Evolutionary conservation across 148 eudicot genomes (phyloP).

Genomic region (Rhododendron ferrugineum): DNA sequence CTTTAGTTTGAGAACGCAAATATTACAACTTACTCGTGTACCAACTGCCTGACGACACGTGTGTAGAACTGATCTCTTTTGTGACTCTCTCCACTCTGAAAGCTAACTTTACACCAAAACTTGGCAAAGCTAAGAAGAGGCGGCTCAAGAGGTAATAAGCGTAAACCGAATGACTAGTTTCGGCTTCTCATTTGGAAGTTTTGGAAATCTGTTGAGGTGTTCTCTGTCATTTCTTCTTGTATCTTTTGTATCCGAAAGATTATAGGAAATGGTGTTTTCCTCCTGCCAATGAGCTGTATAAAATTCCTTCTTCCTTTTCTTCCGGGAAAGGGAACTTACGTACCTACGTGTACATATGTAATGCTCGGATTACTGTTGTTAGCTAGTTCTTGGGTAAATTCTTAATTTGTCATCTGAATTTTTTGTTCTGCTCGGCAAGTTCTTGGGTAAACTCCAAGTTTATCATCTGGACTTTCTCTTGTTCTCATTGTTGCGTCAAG

Average conservation of each 20-base stretch:
- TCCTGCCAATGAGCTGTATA: slow-evolving; percentile 21
- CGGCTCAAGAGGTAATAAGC: slow-evolving; percentile 14
- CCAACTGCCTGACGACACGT: slow-evolving; percentile 53
- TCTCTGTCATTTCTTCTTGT: slow-evolving; percentile 11
- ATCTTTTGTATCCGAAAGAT: slow-evolving; percentile 9
- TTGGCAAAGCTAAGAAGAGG: slow-evolving; percentile 16
- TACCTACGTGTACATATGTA: slow-evolving; percentile 26
- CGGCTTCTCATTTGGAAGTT: slow-evolving; percentile 20
- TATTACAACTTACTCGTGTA: slow-evolving; percentile 64
- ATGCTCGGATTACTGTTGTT: slow-evolving; percentile 13
- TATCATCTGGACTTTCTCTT: not conserved
- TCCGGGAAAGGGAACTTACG: slow-evolving; percentile 18
- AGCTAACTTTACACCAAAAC: slow-evolving; percentile 34
- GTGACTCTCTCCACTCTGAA: slow-evolving; percentile 26
- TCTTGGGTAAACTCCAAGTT: not conserved
- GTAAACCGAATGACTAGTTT: slow-evolving; percentile 13
- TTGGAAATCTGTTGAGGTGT: slow-evolving; percentile 13
- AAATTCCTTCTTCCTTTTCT: not conserved
- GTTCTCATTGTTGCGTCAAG: not conserved
- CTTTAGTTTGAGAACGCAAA: slow-evolving; percentile 85
- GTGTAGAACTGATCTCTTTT: slow-evolving; percentile 60
- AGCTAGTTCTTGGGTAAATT: slow-evolving; percentile 14
- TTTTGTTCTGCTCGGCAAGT: not conserved
- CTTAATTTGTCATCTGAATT: not conserved
- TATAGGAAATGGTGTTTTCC: slow-evolving; percentile 8